Evolutionary conservation across 1,139 yeast species (phyloP), one percentile per base, ranked within the genome.

Genomic region (Geotrichum europaeum): DNA sequence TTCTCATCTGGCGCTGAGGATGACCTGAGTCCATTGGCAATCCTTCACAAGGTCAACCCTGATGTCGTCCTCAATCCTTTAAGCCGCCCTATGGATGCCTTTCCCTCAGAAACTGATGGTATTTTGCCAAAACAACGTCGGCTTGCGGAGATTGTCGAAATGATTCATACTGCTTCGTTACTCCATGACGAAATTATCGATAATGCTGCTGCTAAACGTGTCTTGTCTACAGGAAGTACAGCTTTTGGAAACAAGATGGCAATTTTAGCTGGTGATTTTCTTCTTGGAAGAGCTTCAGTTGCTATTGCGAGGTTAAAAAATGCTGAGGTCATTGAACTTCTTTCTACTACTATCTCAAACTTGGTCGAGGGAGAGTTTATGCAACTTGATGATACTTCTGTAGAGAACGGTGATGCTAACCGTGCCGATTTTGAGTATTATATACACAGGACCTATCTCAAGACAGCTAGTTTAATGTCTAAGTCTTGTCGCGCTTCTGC

Each of bases 181-280:
- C 81, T 94, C 59, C 99, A 94, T 73, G 99, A 94, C 75, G 99
- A 94, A 73, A 98, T 94, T 63, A 92, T 95, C 69, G 99, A 94
- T 75, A 83, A 87, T 69, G 87, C 97, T 0, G 97, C 90, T 69
- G 81, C 94, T 32, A 82, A 99, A 72, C 81, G 99, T 66, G 96
- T 96, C 49, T 81, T 89, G 70, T 96, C 96, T 22, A 84, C 89
- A 66, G 98, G 97, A 0, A 92, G 92, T 74, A 82, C 87, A 65
- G 98, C 97, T 9, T 95, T 92, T 75, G 89, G 96, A 45, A 94
- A 94, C 75, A 95, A 95, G 71, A 92, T 94, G 98, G 96, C 99
- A 4, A 94, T 94, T 55, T 79, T 94, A 62, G 98, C 98, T 0
- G 99, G 99, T 40, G 99, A 94, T 75, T 94, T 94, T 74, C 76